These are phyloP conservation scores for Camellia lanceoleosa DNA, from an alignment of 148 eudicot species.

Conservation along the genomic window DNA sequence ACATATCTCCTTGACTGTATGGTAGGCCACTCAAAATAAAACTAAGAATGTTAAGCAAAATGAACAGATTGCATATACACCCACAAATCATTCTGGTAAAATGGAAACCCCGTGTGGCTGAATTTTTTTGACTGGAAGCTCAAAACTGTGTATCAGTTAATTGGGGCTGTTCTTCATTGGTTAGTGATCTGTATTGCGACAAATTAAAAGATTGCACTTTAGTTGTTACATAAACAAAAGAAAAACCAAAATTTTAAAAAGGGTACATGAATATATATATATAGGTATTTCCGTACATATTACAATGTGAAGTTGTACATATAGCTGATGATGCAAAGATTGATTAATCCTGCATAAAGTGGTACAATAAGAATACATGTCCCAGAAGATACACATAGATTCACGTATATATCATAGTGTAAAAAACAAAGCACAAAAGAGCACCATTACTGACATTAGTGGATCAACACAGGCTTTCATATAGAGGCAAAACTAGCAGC, in stretches of 20 bases:
- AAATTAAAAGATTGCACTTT: background rate
- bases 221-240: background rate
- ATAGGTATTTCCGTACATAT: background rate
- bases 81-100: background rate
- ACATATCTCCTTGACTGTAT: background rate
- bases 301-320: background rate
- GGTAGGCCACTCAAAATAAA: conserved; percentile 13
- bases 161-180: background rate
- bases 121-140: background rate
- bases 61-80: background rate
- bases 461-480: too few relatives aligned
- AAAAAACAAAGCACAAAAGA: too few relatives aligned
- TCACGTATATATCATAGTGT: background rate
- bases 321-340: background rate
- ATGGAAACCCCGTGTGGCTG: background rate
- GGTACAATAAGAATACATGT: background rate
- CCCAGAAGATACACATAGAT: background rate
- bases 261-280: background rate
- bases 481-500: too few relatives aligned
- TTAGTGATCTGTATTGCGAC: background rate
- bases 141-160: background rate
- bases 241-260: background rate
- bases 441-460: too few relatives aligned
- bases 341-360: background rate
- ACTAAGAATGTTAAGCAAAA: background rate